Percentiles rank a stretch among this genome's conserved stretches.
These are phyloP conservation scores for Haplographium delicatum DNA, from an alignment of 495 filamentous ascomycete species.

Conservation along the genomic window DNA sequence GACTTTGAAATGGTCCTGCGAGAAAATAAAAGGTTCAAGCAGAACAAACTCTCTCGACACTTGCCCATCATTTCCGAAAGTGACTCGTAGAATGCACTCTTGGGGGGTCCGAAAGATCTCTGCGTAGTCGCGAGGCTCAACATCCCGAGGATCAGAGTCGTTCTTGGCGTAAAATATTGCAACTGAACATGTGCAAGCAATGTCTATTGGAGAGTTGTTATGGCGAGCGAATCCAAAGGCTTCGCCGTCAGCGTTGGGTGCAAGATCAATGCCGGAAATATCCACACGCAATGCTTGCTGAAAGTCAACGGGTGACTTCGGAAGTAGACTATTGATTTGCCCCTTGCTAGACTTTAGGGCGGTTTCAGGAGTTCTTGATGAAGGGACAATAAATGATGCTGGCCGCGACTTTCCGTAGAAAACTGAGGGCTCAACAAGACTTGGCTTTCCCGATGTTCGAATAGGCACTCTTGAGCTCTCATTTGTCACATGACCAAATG, in stretches of 20 bases:
- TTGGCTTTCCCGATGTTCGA: background rate
- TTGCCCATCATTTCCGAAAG: constrained; percentile 1
- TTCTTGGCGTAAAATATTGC: constrained; percentile 18
- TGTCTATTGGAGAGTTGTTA: background rate
- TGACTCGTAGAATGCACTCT: constrained; percentile 11
- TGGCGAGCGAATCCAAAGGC: background rate
- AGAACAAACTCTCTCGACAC: constrained; percentile 28
- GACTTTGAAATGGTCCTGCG: constrained; percentile 40
- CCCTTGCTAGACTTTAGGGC: constrained; percentile 3
- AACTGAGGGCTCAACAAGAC: constrained; percentile 8
- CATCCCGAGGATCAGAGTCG: constrained; percentile 8
- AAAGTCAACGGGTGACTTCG: constrained; percentile 26
- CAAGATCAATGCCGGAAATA: constrained; percentile 34
- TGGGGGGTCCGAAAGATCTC: constrained; percentile 7
- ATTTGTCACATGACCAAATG: constrained; percentile 19
- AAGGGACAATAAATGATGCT: background rate
- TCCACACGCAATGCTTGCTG: constrained; percentile 41
- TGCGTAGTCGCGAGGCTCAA: constrained; percentile 4
- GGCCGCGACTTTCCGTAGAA: constrained; percentile 13
- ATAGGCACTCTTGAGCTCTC: background rate
- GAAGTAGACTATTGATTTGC: constrained; percentile 26
- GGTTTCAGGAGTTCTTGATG: background rate
- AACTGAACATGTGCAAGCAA: constrained; percentile 5
- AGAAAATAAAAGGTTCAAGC: constrained; percentile 40
- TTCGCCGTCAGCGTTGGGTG: background rate